Evolutionary conservation across 2,329 filamentous ascomycete genomes (phyloP).

Genomic region (Fusarium pseudoanthophilum): DNA sequence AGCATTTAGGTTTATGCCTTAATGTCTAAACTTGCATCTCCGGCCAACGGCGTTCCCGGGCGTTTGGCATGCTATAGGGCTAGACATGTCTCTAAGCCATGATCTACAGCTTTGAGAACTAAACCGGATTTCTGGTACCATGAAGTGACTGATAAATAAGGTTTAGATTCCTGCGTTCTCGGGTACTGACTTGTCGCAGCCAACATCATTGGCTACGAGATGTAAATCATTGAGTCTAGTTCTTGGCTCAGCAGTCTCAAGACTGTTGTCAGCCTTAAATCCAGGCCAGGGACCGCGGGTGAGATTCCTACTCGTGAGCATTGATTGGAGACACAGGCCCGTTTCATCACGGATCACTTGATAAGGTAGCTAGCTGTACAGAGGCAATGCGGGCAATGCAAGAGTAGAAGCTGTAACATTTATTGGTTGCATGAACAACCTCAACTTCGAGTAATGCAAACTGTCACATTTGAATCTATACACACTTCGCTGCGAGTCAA

Average conservation of each 20-base stretch:
- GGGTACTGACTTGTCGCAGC: neutral
- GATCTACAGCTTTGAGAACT: neutral
- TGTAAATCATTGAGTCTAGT: neutral
- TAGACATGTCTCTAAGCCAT: neutral
- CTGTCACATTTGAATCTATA: too few species aligned
- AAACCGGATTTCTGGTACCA: neutral
- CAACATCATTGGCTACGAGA: neutral
- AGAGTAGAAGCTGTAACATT: fast-evolving
- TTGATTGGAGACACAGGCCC: fast-evolving
- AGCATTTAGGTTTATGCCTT: neutral
- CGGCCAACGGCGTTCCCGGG: neutral
- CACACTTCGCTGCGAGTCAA: fast-evolving
- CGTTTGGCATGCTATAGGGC: neutral
- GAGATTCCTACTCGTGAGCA: fast-evolving
- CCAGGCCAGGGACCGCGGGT: neutral
- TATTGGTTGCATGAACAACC: too few species aligned
- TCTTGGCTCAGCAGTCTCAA: neutral
- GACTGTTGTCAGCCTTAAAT: too few species aligned
- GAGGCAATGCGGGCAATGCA: fast-evolving
- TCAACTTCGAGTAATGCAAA: too few species aligned
- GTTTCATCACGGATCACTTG: neutral
- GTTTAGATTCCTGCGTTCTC: neutral
- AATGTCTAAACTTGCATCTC: neutral
- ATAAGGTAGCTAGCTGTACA: too few species aligned
- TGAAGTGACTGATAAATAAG: too few species aligned